Base-by-base conservation (phyloP, 2,329 filamentous ascomycete species). In the Alternaria postmessia region DNA sequence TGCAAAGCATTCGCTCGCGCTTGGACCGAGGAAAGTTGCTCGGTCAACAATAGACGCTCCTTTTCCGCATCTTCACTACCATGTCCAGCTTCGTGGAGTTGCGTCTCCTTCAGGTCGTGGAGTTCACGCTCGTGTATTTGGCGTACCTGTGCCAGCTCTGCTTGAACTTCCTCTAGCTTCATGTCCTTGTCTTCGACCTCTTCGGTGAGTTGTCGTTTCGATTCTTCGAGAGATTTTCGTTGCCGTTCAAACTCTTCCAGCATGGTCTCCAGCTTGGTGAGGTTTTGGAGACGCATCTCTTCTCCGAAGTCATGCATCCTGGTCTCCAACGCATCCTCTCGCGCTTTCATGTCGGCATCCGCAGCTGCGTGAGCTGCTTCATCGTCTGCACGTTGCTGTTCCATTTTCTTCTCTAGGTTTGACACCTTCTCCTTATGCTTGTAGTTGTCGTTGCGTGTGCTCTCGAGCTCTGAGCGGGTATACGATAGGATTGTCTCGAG, bases 401-500 rank as follows among this genome's bases (percentile, higher is more conserved):
- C 61, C 8, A 69, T 51, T 20, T 61, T 64, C 26, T 57, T 57
- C 43, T 74, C 63, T 16, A 75, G 30, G 1, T 22, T 56, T 1
- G 61, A 46, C 8, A 73, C 54, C 22, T 51, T 63, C 12, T 74
- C 73, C 38, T 72, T 73, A 26, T 76, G 69, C 55, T 66, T 73
- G 66, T 75, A 75, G 36, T 66, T 70, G 28, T 74, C 72, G 2
- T 63, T 65, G 7, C 74, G 72, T 12, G 70, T 56, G 28, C 59
- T 59, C 16, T 77, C 75, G 2, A 77, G 66, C 49, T 78, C 76
- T 4, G 68, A 69, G 5, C 71, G 70, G 8, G 75, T 76, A 54
- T 71, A 78, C 1, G 72, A 66, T 8, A 77, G 65, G 12, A 77
- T 68, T 3, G 76, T 76, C 46, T 77, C 75, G 30, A 78, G 71